A percentile compares a stretch with the other conserved stretches of the same genome.
These are phyloP conservation scores for Uncinocarpus reesii DNA, from an alignment of 2,329 filamentous ascomycete species.

Conservation along the genomic window DNA sequence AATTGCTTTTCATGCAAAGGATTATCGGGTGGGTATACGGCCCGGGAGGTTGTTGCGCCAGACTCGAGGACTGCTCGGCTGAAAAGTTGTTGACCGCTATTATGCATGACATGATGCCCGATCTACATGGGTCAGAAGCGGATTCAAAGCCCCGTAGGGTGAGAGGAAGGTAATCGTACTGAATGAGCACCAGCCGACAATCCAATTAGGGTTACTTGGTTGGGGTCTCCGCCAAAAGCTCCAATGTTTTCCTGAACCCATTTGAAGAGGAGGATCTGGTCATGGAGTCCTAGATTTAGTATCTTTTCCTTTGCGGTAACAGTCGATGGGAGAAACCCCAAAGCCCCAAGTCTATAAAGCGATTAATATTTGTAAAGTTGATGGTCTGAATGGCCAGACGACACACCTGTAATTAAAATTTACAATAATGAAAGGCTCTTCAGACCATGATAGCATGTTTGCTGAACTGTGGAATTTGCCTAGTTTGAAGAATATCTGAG, in stretches of 20 bases:
- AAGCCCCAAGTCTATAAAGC: conserved; percentile 33
- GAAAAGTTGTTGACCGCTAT: conserved; percentile 31
- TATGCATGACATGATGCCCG: conserved; percentile 55
- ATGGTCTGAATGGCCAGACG: too few species aligned
- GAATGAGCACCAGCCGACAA: conserved; percentile 44
- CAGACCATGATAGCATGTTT: conserved; percentile 49
- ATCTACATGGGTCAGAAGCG: conserved; percentile 37
- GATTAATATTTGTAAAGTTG: too few species aligned
- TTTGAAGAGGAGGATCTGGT: conserved; percentile 29
- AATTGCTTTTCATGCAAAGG: conserved; percentile 39
- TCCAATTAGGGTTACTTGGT: conserved; percentile 32
- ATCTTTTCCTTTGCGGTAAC: conserved; percentile 45
- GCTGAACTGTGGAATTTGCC: conserved; percentile 47
- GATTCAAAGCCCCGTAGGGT: background rate
- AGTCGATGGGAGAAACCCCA: conserved; percentile 58
- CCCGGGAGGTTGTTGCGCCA: conserved; percentile 39
- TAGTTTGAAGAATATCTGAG: background rate
- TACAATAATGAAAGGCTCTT: conserved; percentile 37
- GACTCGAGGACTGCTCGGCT: conserved; percentile 41
- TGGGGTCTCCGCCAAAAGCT: conserved; percentile 23
- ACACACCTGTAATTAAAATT: conserved; percentile 36
- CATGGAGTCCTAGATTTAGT: conserved; percentile 35
- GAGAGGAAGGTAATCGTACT: conserved; percentile 26
- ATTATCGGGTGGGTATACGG: conserved; percentile 35
- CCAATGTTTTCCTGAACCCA: conserved; percentile 26